Percentiles rank a stretch among this genome's conserved stretches.
These are phyloP conservation scores for Canariomyces notabilis DNA, from an alignment of 2,329 filamentous ascomycete species.

Conservation along the genomic window DNA sequence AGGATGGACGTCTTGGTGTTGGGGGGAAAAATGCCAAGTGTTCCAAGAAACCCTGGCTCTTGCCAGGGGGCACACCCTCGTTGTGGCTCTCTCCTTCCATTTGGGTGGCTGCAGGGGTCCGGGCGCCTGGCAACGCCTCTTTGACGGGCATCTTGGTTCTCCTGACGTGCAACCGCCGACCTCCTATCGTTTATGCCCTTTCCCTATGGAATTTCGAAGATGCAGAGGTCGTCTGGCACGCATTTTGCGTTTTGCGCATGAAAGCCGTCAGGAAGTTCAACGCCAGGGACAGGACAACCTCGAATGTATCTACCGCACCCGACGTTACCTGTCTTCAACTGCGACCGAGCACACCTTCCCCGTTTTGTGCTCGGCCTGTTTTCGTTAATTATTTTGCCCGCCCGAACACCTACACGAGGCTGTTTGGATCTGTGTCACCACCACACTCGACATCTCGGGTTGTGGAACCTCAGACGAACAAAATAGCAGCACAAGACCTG, in stretches of 20 bases:
- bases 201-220: no score
- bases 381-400: constrained; percentile 1
- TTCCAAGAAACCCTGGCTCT: background rate
- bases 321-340: no score
- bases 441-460: constrained; percentile 1
- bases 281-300: no score
- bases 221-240: no score
- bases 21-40: background rate
- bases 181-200: background rate
- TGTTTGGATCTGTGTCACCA: constrained; percentile 1
- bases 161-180: no score
- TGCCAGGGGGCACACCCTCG: background rate
- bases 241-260: no score
- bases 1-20: no score
- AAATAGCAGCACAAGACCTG: constrained; percentile 12
- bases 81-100: no score
- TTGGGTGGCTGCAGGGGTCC: background rate
- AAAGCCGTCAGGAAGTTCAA: no score
- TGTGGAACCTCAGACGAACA: constrained; percentile 14
- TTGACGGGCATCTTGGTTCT: background rate
- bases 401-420: background rate
- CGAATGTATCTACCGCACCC: no score
- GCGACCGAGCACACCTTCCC: no score
- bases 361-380: background rate
- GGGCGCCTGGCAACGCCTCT: background rate